phyloP scores from a whole-genome alignment of 257 asterid genomes.

The Nicotiana knightiana region DNA sequence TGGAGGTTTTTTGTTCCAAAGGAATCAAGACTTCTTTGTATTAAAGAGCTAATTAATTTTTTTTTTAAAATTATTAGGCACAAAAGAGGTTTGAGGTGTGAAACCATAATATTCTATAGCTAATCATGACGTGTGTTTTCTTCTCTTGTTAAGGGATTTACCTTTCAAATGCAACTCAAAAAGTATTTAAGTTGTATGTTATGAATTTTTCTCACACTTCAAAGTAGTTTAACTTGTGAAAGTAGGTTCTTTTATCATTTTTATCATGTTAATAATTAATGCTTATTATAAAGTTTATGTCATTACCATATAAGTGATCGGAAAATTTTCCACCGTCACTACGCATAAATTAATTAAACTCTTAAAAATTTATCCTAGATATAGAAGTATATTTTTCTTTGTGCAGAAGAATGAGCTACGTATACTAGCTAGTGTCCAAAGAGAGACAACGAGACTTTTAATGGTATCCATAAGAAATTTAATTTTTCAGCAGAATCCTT shows the following conservation, averaged over 20 bases:
- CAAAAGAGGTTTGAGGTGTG: not conserved
- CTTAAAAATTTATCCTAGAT: not conserved
- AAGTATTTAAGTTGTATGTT: too few species aligned
- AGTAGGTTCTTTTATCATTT: too few species aligned
- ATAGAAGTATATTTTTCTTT: not conserved
- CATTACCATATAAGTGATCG: too few species aligned
- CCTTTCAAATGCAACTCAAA: not conserved
- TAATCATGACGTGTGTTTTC: not conserved
- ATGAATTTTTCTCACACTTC: too few species aligned
- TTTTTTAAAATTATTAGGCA: not conserved
- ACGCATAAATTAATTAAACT: too few species aligned
- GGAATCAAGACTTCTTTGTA: constrained; percentile 3
- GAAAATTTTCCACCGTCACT: too few species aligned
- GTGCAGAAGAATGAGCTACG: too few species aligned
- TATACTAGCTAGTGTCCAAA: too few species aligned
- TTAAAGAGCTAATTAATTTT: not conserved
- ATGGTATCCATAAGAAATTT: not conserved
- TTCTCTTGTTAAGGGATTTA: not conserved
- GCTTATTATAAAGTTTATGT: too few species aligned
- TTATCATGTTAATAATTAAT: too few species aligned
- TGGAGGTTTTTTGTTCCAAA: not conserved
- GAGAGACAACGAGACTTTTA: not conserved
- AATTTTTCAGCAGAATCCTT: not conserved
- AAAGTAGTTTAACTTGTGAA: too few species aligned
- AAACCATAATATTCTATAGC: not conserved